Conservation (phyloP, 495 filamentous ascomycete species). For the Choiromyces venosus region DNA sequence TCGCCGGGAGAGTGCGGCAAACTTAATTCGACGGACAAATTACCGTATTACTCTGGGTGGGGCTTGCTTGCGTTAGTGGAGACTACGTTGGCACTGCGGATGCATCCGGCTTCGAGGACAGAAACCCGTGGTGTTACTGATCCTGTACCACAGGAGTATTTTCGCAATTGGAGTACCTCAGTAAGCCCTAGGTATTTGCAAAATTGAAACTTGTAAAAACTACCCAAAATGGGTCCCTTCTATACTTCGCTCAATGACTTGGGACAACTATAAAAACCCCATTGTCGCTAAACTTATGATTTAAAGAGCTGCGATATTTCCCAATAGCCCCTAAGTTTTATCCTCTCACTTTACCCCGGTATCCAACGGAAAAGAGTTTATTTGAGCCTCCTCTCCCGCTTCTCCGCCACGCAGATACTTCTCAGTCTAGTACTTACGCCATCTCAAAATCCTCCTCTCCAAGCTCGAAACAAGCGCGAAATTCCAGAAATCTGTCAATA, state of each 20-base stretch:
- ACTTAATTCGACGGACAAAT: background rate
- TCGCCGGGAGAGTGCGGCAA: background rate
- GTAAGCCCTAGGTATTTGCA: background rate
- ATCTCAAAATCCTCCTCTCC: background rate
- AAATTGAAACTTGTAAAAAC: background rate
- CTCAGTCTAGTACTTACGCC: background rate
- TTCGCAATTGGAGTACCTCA: no score
- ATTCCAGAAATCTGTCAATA: background rate
- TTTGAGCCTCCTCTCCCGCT: background rate
- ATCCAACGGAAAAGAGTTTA: background rate
- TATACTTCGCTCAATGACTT: background rate
- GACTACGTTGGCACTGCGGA: background rate
- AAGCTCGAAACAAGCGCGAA: background rate
- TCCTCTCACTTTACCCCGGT: background rate
- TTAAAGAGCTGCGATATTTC: background rate
- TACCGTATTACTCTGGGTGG: background rate
- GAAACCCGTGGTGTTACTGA: background rate
- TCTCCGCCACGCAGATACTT: background rate
- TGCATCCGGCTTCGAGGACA: background rate
- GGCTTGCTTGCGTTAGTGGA: background rate
- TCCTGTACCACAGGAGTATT: background rate
- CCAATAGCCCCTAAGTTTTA: background rate
- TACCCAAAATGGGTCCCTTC: background rate
- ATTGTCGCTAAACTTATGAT: background rate
- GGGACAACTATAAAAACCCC: background rate